phyloP scores from a whole-genome alignment of 352 stramenopile species.

The Phytophthora tubulina region DNA sequence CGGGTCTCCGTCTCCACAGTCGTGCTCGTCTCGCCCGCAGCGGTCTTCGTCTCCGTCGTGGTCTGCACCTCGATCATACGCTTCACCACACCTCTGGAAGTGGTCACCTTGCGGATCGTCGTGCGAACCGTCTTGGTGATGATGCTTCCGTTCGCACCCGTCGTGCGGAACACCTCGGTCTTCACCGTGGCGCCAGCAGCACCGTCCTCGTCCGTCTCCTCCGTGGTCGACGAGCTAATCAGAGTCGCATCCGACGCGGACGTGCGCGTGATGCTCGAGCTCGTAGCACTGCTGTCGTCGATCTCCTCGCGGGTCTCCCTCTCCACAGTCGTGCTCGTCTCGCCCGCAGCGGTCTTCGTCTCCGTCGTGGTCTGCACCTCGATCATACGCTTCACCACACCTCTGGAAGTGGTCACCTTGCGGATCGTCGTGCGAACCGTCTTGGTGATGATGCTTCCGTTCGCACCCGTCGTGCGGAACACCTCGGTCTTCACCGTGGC shows the following conservation, averaged over 20 bases:
- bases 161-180: conserved; percentile 24
- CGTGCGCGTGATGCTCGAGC: neutral
- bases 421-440: conserved; percentile 33
- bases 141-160: conserved; percentile 24
- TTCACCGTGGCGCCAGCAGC: conserved; percentile 8
- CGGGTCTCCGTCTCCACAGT: conserved; percentile 29
- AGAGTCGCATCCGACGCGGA: conserved; percentile 26
- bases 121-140: conserved; percentile 34
- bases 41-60: conserved; percentile 26
- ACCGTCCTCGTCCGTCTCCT: conserved; percentile 28
- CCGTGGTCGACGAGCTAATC: conserved; percentile 25
- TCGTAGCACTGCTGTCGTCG: conserved; percentile 14
- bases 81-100: conserved; percentile 25
- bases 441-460: conserved; percentile 27
- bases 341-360: conserved; percentile 18
- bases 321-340: conserved; percentile 27
- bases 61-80: conserved; percentile 35
- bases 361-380: conserved; percentile 32
- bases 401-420: conserved; percentile 26
- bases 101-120: conserved; percentile 35
- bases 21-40: conserved; percentile 26
- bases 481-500: conserved; percentile 16
- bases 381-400: conserved; percentile 31
- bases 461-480: conserved; percentile 20
- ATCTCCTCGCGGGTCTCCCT: conserved; percentile 34